These are phyloP conservation scores for Russula compacta DNA, from an alignment of 768 basidiomycete species.

Conservation along the genomic window DNA sequence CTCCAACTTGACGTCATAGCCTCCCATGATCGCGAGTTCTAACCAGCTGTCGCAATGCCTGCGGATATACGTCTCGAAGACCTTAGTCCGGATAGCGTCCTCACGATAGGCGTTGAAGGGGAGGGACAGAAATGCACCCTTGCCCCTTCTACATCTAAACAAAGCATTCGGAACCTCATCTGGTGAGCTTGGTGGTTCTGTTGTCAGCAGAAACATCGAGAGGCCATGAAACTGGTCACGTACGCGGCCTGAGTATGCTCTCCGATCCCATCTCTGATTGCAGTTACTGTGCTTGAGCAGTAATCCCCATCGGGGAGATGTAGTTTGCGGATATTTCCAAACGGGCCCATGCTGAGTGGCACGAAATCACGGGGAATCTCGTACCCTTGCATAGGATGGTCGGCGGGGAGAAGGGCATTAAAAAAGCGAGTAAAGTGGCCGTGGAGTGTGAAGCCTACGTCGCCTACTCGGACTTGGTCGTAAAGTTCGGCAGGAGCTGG, in stretches of 20 bases:
- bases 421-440: slow-evolving; percentile 20
- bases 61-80: slow-evolving; percentile 15
- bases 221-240: not conserved
- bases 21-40: not conserved
- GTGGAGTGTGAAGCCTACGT: slow-evolving; percentile 18
- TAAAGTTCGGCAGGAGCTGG: slow-evolving; percentile 17
- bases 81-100: slow-evolving; percentile 12
- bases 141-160: slow-evolving; percentile 4
- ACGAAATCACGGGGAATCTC: slow-evolving; percentile 1
- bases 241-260: slow-evolving; percentile 4
- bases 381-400: not conserved
- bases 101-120: slow-evolving; percentile 2
- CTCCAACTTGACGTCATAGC: slow-evolving; percentile 7
- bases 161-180: not conserved
- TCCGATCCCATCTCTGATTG: not conserved
- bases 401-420: slow-evolving; percentile 14
- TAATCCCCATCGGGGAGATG: not conserved
- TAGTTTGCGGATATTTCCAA: slow-evolving; percentile 2
- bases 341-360: slow-evolving; percentile 6
- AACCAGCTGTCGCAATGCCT: slow-evolving; percentile 18
- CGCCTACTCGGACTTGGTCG: slow-evolving; percentile 18
- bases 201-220: not conserved
- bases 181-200: not conserved
- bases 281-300: not conserved
- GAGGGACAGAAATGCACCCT: slow-evolving; percentile 9